Conservation (phyloP, 2,329 filamentous ascomycete species). For the Trichoderma koningiopsis region DNA sequence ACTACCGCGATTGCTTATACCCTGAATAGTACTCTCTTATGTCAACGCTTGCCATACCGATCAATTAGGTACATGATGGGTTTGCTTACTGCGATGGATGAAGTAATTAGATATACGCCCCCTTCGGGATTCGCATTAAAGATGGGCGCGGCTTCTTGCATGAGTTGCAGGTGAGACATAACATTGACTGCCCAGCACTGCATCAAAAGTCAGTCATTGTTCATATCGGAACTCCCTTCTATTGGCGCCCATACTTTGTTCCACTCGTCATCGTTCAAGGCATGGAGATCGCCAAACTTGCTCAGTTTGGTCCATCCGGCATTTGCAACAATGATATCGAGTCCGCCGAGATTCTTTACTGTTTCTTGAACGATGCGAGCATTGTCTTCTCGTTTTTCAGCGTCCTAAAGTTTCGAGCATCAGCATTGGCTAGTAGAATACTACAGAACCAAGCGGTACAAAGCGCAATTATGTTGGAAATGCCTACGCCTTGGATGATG, state of each 20-base stretch:
- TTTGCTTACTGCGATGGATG: conserved; percentile 16
- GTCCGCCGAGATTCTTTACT: conserved; percentile 7
- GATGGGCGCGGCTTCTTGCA: conserved; percentile 21
- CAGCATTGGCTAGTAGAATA: background rate
- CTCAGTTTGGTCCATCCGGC: conserved; percentile 22
- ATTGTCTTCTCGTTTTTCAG: conserved; percentile 17
- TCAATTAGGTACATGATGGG: no score
- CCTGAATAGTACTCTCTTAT: background rate
- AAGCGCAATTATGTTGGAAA: background rate
- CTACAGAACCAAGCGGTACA: background rate
- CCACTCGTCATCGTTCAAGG: conserved; percentile 17
- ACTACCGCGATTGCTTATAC: background rate
- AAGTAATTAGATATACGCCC: conserved; percentile 15
- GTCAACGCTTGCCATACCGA: background rate
- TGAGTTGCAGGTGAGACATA: conserved; percentile 19
- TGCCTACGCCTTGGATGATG: conserved; percentile 8
- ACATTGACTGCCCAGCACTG: conserved; percentile 23
- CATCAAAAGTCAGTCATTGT: background rate
- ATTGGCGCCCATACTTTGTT: conserved; percentile 4
- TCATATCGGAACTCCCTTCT: background rate
- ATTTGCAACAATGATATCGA: conserved; percentile 18
- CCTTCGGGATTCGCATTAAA: conserved; percentile 23
- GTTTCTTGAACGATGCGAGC: conserved; percentile 19
- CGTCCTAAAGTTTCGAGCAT: background rate
- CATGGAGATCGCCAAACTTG: conserved; percentile 7